Evolutionary conservation across 2,329 filamentous ascomycete species (phyloP).

Genomic region (Coleophoma crateriformis): DNA sequence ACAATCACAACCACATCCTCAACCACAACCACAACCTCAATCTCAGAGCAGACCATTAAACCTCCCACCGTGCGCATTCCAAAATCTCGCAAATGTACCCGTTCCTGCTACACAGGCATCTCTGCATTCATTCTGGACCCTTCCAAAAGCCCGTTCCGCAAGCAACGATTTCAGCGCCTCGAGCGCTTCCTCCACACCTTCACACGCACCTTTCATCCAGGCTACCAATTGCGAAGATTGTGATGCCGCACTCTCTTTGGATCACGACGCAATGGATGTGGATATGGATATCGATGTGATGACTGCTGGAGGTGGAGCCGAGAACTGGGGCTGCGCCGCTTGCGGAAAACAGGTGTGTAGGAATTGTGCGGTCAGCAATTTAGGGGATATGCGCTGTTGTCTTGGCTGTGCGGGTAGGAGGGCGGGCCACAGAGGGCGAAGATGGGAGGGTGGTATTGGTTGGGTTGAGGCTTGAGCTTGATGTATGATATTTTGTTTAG

Average conservation of each 20-base stretch:
- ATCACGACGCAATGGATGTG: not conserved
- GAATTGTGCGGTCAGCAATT: slow-evolving; percentile 52
- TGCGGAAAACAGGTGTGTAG: slow-evolving; percentile 54
- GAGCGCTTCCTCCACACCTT: slow-evolving; percentile 10
- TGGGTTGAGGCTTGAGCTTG: slow-evolving; percentile 6
- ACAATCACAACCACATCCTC: slow-evolving; percentile 18
- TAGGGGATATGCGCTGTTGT: slow-evolving; percentile 48
- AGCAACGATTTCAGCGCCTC: slow-evolving; percentile 21
- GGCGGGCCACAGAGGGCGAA: slow-evolving; percentile 31
- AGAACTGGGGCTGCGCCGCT: slow-evolving; percentile 35
- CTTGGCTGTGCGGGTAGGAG: slow-evolving; percentile 42
- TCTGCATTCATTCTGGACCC: slow-evolving; percentile 57
- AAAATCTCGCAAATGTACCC: slow-evolving; percentile 7
- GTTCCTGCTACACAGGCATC: slow-evolving; percentile 38
- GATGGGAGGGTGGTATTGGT: slow-evolving; percentile 8
- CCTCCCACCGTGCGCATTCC: slow-evolving; percentile 10
- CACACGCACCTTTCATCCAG: slow-evolving; percentile 14
- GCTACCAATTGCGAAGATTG: slow-evolving; percentile 49
- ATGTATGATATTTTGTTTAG: not conserved
- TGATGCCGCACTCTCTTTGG: slow-evolving; percentile 26
- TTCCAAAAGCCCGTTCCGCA: slow-evolving; percentile 30
- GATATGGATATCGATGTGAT: slow-evolving; percentile 36
- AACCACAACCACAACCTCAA: slow-evolving; percentile 16
- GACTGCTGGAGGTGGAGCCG: slow-evolving; percentile 13
- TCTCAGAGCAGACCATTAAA: slow-evolving; percentile 9